Base-by-base conservation (phyloP, 2,329 filamentous ascomycete genomes). In the Ceratocystis harringtonii region DNA sequence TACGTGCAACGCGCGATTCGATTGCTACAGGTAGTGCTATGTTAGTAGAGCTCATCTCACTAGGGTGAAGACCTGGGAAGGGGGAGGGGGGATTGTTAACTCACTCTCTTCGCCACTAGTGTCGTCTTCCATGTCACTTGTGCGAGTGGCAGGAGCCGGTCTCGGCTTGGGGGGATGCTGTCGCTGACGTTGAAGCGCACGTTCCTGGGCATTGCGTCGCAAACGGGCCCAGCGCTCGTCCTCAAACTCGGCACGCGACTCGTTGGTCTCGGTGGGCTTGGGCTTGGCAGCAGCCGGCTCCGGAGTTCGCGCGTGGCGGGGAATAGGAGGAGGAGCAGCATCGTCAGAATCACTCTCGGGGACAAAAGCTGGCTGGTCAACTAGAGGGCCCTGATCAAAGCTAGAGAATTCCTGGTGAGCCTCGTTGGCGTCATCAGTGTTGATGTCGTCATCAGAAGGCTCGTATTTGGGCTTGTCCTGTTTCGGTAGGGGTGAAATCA, bases 181-280 rank as follows among this genome's bases (percentile, higher is more conserved):
- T 64, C 82, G 84, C 55, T 83, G 79, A 68, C 84, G 81, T 64
- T 80, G 81, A 5, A 83, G 79, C 44, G 88, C 89, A 67, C 91
- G 83, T 68, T 94, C 88, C 2, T 91, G 91, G 10, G 94, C 94
- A 71, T 96, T 96, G 80, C 92, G 92, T 69, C 92, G 85, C 70
- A 97, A 96, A 75, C 95, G 90, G 0, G 92, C 92, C 94, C 94
- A 99, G 65, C 92, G 86, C 73, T 96, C 92, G 69, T 88, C 80
- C 45, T 66, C 68, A 32, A 68, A 68, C 41, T 78, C 76, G 3
- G 79, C 78, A 6, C 74, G 69, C 0, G 69, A 64, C 25, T 72
- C 71, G 2, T 72, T 71, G 30, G 74, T 72, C 32, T 70, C 64
- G n/a, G 64, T 44, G 5, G 55, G 8, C 25, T 68, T 62, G 22